Evolutionary conservation across 768 basidiomycete genomes (phyloP), one percentile per base, ranked within the genome.

Genomic region (Gloeophyllum trabeum): DNA sequence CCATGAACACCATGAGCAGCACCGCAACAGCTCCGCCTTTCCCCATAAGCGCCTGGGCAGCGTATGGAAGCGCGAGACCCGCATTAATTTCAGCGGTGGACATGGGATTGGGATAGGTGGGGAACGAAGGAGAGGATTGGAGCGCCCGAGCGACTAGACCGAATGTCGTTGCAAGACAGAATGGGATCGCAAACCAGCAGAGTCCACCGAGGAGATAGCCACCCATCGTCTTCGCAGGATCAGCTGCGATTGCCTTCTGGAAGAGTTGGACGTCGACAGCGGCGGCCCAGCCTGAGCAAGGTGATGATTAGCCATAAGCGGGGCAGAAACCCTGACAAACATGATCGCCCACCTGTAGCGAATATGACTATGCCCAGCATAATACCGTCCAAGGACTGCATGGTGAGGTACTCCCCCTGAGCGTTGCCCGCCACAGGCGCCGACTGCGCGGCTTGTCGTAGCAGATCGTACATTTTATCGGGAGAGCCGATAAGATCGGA

Each of bases 371-470:
- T 54, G 6, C 55, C 57, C 25, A 59, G 55, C 1, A 56, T 51
- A 24, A 59, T 32, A 0, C 54, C 55, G n/a, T 52, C 47, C 36
- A 58, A 58, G 13, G 71, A 73, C 47, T 71, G 71, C 67, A 78
- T 70, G 0, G 75, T 77, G 24, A 75, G 45, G 48, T 76, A 77
- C 39, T 68, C 70, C 5, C 75, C 73, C 13, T 64, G 58, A 28
- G 61, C 47, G 46, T 75, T 76, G 5, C 75, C 73, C 0, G 44
- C 46, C 0, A 76, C 73, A 0, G 75, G 75, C 0, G 55, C 52
- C 16, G 64, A 61, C 3, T 55, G 42, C 1, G 62, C 65, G 3
- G 76, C 76, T 23, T 63, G 54, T 2, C 64, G 56, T 0, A 78
- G 61, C 18, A 78, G 58, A 41, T 69, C 62, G 48, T 72, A 75